phyloP scores from a whole-genome alignment of 2,329 filamentous ascomycete species.

The Colletotrichum truncatum region DNA sequence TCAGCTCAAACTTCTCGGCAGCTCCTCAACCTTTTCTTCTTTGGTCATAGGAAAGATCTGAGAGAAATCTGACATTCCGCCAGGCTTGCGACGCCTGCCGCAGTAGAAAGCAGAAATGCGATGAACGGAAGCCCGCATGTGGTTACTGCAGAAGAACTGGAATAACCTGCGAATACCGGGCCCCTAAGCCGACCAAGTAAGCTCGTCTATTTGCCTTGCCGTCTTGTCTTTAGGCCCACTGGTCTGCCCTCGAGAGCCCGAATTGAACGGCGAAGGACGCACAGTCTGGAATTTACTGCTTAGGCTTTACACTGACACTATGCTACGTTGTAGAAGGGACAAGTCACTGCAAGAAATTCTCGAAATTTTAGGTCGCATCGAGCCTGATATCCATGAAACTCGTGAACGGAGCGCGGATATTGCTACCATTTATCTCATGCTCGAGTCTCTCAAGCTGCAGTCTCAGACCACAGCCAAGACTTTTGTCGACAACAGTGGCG shows the following conservation, averaged over 20 bases:
- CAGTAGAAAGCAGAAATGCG: constrained; percentile 70
- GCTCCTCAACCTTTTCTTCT: neutral
- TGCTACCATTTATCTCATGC: neutral
- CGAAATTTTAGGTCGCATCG: constrained; percentile 62
- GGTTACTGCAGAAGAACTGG: constrained; percentile 57
- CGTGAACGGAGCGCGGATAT: neutral
- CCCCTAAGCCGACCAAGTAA: constrained; percentile 71
- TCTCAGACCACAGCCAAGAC: neutral
- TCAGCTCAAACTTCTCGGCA: too few species aligned
- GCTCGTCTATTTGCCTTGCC: constrained; percentile 36
- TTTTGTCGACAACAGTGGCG: neutral
- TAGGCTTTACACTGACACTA: neutral
- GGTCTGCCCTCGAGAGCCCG: neutral
- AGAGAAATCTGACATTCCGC: neutral
- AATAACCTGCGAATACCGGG: constrained; percentile 62
- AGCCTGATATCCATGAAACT: constrained; percentile 61
- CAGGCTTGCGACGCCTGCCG: constrained; percentile 69
- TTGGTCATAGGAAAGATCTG: too few species aligned
- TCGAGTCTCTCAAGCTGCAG: neutral
- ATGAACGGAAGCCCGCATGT: constrained; percentile 70
- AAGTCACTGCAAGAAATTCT: constrained; percentile 70
- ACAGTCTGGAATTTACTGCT: constrained; percentile 10
- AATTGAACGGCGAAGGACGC: neutral
- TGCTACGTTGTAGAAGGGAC: constrained; percentile 59
- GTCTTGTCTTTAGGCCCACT: neutral